These are phyloP conservation scores for Tolypocladium pustulatum DNA, from an alignment of 2,329 filamentous ascomycete genomes.

Conservation along the genomic window DNA sequence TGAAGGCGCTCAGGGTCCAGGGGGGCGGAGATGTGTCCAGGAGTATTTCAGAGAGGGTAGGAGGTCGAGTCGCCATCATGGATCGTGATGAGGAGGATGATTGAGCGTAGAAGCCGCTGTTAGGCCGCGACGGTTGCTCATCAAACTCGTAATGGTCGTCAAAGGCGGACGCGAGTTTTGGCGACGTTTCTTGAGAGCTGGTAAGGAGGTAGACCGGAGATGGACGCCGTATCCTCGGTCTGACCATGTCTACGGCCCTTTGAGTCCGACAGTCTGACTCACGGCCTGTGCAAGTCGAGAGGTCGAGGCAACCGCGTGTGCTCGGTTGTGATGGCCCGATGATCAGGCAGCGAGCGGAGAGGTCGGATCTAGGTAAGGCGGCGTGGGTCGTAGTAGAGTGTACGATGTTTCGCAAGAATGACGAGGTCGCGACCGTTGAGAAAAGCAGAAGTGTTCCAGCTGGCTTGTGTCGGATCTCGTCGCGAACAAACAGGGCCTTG, in stretches of 20 bases:
- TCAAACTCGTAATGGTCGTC: slow-evolving; percentile 33
- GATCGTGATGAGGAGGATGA: slow-evolving; percentile 24
- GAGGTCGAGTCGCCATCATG: slow-evolving; percentile 30
- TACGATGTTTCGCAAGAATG: background rate
- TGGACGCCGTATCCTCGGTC: slow-evolving; percentile 31
- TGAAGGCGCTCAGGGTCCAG: slow-evolving; percentile 87
- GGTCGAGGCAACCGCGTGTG: background rate
- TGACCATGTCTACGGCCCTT: slow-evolving; percentile 29
- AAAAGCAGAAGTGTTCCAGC: background rate
- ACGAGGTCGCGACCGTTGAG: background rate
- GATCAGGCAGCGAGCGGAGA: background rate
- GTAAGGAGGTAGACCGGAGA: slow-evolving; percentile 33
- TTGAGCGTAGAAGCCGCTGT: slow-evolving; percentile 36
- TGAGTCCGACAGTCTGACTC: background rate
- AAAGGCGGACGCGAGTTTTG: slow-evolving; percentile 32
- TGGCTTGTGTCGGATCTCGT: background rate
- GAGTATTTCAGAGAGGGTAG: slow-evolving; percentile 78
- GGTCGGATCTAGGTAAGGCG: background rate
- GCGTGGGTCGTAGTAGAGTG: background rate
- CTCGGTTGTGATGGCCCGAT: background rate
- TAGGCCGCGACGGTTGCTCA: slow-evolving; percentile 32
- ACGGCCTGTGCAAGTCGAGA: background rate
- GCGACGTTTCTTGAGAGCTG: slow-evolving; percentile 30
- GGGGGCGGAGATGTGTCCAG: slow-evolving; percentile 76
- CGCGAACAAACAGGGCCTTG: background rate